Evolutionary conservation across 106 monocot species (phyloP), one percentile per base, ranked within the genome.

Genomic region (Allium cepa): DNA sequence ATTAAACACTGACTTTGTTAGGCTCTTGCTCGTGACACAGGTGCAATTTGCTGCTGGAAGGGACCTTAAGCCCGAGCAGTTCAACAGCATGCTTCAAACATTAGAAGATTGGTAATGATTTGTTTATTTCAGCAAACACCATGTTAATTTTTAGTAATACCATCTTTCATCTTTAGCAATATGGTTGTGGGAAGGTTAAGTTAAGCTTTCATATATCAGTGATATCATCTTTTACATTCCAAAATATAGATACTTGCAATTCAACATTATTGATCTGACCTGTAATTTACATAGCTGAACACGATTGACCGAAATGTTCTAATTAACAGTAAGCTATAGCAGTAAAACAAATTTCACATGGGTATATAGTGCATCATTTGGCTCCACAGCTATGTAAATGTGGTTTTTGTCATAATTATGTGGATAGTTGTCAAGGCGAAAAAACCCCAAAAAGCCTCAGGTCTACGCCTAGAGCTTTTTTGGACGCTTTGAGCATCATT

Each of bases 41-140:
- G 96, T 97, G 70, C 96, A 92, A 78, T 97, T 97, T 83, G 92
- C 92, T 14, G 84, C 86, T 77, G 97, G 97, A 46, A 97, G 92
- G 73, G 97, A 97, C 81, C 77, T 84, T 69, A 84, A 73, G 50
- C 86, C 89, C 71, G 89, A 85, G 56, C 92, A 97, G 71, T 78
- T 97, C 28, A 87, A 76, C 66, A 75, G 67, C 68, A 89, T 92
- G 88, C 88, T 92, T 72, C 71, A 92, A 17, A 89, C 92, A 47
- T 68, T 97, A 58, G 55, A 81, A 68, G 87, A 73, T 75, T 97
- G 92, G 97, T 92, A 82, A 51, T 53, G 62, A 63, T 60, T 28
- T 60, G 53, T 18, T 79, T 50, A 53, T 46, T 47, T 51, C 16
- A 57, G 49, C 36, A 36, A 36, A 36, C 36, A 36, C 4, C 36